phyloP scores from a whole-genome alignment of 1,284 basidiomycete genomes.

The Rhodotorula sp. region DNA sequence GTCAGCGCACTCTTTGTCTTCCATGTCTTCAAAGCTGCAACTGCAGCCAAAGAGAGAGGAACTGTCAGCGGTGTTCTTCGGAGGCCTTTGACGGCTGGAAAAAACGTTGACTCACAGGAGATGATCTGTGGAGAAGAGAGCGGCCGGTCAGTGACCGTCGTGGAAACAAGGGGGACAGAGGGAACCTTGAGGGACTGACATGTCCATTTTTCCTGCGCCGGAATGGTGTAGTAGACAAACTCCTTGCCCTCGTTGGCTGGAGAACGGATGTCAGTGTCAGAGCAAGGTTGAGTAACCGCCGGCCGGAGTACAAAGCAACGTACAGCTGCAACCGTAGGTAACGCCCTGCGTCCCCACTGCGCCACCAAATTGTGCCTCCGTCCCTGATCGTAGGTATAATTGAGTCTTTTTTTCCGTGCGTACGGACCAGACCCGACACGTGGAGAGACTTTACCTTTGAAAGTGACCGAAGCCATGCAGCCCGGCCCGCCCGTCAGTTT shows the following conservation, averaged over 20 bases:
- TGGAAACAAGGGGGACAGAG: not conserved
- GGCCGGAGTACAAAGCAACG: not conserved
- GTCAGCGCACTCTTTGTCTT: not conserved
- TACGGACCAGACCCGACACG: no score
- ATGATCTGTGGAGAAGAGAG: no score
- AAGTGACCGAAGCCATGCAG: not conserved
- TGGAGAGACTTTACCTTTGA: not conserved
- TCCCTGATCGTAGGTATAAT: not conserved
- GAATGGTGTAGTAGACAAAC: not conserved
- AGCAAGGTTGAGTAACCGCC: not conserved
- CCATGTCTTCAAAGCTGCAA: not conserved
- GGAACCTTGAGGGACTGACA: not conserved
- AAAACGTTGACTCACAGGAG: not conserved
- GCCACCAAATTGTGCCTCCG: not conserved
- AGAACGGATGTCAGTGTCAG: no score
- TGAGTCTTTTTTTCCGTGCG: no score
- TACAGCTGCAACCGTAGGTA: not conserved
- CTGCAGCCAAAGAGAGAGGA: not conserved
- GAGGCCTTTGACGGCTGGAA: not conserved
- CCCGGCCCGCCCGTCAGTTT: not conserved
- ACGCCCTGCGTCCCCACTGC: not conserved
- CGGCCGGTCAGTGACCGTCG: not conserved
- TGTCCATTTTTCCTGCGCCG: not conserved
- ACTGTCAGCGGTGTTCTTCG: not conserved
- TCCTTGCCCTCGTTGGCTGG: not conserved